Percentiles rank a stretch among this genome's conserved stretches.
These are phyloP conservation scores for Cryphonectria nitschkei DNA, from an alignment of 2,329 filamentous ascomycete genomes.

Conservation along the genomic window DNA sequence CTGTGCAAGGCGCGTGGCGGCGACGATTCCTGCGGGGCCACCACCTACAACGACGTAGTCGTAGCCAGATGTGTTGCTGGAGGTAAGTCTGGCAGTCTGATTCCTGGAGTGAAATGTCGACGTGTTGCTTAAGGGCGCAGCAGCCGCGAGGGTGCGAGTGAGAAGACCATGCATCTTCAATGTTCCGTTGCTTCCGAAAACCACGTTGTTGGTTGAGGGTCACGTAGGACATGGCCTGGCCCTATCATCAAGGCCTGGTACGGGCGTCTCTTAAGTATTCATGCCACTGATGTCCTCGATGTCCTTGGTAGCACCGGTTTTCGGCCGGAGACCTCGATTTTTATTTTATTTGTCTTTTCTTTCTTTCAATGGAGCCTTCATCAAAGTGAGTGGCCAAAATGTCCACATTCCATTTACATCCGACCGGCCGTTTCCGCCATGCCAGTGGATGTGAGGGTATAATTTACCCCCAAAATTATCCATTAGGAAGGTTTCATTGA, in stretches of 20 bases:
- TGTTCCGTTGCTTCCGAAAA: neutral
- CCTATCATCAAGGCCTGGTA: neutral
- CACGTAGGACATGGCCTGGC: neutral
- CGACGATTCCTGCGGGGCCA: constrained; percentile 42
- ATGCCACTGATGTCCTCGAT: neutral
- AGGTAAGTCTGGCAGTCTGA: constrained; percentile 11
- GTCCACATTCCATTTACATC: constrained; percentile 1
- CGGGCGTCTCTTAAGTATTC: neutral
- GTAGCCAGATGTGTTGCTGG: constrained; percentile 37
- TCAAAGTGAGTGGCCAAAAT: neutral
- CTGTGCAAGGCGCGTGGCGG: constrained; percentile 42
- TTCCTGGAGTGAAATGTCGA: neutral
- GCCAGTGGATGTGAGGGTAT: neutral
- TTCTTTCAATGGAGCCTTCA: neutral
- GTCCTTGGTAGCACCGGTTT: neutral
- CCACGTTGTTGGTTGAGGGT: neutral
- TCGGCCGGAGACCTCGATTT: neutral
- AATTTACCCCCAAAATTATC: neutral
- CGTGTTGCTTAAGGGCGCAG: constrained; percentile 1
- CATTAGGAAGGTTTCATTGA: neutral
- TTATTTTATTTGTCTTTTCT: neutral
- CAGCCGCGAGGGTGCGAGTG: constrained; percentile 3
- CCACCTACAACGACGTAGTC: constrained; percentile 46
- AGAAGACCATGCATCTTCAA: constrained; percentile 1
- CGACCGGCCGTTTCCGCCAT: neutral